Evolutionary conservation across 345 rosid species (phyloP), one percentile per base, ranked within the genome.

Genomic region (Nephelium lappaceum): DNA sequence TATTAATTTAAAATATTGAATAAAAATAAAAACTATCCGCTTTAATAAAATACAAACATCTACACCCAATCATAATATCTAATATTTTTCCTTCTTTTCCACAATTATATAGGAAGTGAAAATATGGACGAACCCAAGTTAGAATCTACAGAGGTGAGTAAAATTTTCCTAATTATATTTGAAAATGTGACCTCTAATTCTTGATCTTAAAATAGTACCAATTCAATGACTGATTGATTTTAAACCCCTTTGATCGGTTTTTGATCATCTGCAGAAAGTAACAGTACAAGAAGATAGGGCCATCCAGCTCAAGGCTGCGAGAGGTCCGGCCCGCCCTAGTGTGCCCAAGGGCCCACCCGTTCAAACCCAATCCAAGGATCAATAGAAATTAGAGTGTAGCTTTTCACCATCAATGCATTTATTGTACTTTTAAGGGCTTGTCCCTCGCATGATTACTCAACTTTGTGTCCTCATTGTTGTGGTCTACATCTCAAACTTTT

Each of bases 311-410:
- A 55, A 55, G 11, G 38, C 63, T n/a, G 73, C 77, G 0, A 82
- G 15, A 68, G 77, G 74, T 45, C 81, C 78, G 39, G 72, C 16
- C 8, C 60, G 75, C 12, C 79, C 77, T 1, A 21, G 11, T 38
- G 66, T 25, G 63, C 77, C 82, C 21, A 75, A 57, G 41, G 80
- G 80, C 18, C 74, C 66, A 8, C 77, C 82, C 41, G 62, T 77
- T 23, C 77, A 79, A 51, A 75, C 77, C 41, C 66, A 24, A 6
- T 61, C 27, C 3, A 21, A 61, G 1, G 60, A 53, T 53, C 5
- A 53, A 19, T 53, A 53, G 60, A 53, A 1, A 12, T 53, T 53
- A 53, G n/a, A 0, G 9, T 53, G 51, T 8, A 45, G 51, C 51
- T 45, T 45, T 45, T 45, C 36, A 31, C 36, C 3, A 31, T 31